phyloP scores from a whole-genome alignment of 2,329 filamentous ascomycete species.

The Cryoendolithus antarcticus region DNA sequence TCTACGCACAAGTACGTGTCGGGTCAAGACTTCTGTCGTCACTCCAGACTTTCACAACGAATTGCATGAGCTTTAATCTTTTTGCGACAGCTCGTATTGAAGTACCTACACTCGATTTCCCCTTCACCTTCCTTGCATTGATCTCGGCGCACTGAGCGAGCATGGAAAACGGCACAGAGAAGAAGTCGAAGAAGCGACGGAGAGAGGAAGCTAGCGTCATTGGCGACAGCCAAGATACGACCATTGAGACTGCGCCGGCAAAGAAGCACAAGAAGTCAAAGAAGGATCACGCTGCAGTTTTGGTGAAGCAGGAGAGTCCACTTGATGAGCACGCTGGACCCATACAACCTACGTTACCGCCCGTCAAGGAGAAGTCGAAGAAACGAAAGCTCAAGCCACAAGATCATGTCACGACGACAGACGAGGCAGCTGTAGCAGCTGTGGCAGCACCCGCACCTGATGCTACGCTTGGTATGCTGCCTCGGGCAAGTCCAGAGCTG shows the following conservation, averaged over 20 bases:
- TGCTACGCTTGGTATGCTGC: not conserved
- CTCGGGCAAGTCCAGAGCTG: too few relatives aligned
- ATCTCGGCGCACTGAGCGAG: too few relatives aligned
- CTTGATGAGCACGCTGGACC: not conserved
- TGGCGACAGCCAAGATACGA: not conserved
- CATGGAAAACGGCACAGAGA: slow-evolving; percentile 2
- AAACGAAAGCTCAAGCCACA: slow-evolving; percentile 1
- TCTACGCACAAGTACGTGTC: too few relatives aligned
- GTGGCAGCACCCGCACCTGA: too few relatives aligned
- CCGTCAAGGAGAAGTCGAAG: slow-evolving; percentile 5
- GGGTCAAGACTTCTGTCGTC: too few relatives aligned
- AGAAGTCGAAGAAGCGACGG: slow-evolving; percentile 16
- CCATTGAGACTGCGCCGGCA: slow-evolving; percentile 10
- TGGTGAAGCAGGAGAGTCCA: slow-evolving; percentile 9
- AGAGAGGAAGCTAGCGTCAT: slow-evolving; percentile 2
- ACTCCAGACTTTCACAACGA: too few relatives aligned
- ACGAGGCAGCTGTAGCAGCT: not conserved
- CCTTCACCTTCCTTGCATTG: too few relatives aligned
- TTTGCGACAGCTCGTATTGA: too few relatives aligned
- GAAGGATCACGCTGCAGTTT: slow-evolving; percentile 7
- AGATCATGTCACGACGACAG: slow-evolving; percentile 1
- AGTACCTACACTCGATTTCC: too few relatives aligned
- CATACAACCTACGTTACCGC: not conserved
- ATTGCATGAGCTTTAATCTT: too few relatives aligned
- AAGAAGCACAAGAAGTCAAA: slow-evolving; percentile 27